Evolutionary conservation across 495 filamentous ascomycete genomes (phyloP).

Genomic region (Penicillium odoratum): DNA sequence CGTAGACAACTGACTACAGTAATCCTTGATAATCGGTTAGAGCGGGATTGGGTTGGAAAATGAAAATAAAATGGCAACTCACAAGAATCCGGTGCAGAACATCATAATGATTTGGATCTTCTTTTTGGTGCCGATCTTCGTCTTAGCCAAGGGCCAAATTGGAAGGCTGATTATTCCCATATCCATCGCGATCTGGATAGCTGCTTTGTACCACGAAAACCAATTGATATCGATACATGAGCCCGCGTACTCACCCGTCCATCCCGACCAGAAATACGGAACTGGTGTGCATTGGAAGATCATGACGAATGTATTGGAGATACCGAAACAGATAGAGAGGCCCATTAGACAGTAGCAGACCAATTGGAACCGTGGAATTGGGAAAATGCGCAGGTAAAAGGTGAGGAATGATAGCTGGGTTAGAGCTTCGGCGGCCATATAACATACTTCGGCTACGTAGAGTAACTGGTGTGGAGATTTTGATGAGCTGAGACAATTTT

Average conservation of each 20-base stretch:
- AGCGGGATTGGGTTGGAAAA: not conserved
- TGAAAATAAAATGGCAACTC: conserved; percentile 17
- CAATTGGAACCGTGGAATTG: conserved; percentile 18
- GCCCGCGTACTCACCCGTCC: conserved; percentile 27
- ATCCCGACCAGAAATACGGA: conserved; percentile 32
- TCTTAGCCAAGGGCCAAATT: conserved; percentile 40
- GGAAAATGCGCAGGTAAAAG: conserved; percentile 41
- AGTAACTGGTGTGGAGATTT: not conserved
- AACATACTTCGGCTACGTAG: conserved; percentile 29
- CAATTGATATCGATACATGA: conserved; percentile 26
- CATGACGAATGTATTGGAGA: conserved; percentile 29
- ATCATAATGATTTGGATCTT: conserved; percentile 52
- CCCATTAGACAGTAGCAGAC: conserved; percentile 26
- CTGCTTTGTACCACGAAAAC: conserved; percentile 24
- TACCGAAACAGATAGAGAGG: conserved; percentile 30
- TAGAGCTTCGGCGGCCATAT: conserved; percentile 26
- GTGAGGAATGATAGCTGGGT: conserved; percentile 37
- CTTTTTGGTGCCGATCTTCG: conserved; percentile 45
- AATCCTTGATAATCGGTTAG: conserved; percentile 10
- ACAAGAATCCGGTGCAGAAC: conserved; percentile 57
- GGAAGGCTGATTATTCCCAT: conserved; percentile 35
- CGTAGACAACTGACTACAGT: conserved; percentile 43
- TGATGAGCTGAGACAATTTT: not conserved
- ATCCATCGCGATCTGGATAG: conserved; percentile 28
- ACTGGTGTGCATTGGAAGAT: conserved; percentile 40